Conservation (phyloP, 2,329 filamentous ascomycete species). For the Neofusicoccum umdonicola region DNA sequence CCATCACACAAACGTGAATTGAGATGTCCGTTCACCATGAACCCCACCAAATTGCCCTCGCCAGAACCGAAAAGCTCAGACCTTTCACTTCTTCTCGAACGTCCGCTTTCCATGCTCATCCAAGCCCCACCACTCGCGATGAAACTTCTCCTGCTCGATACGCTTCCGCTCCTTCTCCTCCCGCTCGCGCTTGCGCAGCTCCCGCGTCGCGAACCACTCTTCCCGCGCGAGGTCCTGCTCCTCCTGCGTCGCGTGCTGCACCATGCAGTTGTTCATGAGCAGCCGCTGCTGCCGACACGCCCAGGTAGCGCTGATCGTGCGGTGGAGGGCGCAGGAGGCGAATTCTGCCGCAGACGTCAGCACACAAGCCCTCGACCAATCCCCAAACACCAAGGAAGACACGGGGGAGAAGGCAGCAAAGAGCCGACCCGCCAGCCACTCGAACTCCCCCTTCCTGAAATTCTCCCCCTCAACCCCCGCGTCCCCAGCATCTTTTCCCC, state of each 20-base stretch:
- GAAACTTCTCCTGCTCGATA: slow-evolving; percentile 44
- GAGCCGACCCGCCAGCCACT: too few relatives aligned
- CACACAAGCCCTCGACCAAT: background rate
- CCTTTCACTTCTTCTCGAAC: slow-evolving; percentile 5
- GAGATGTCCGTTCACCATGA: too few relatives aligned
- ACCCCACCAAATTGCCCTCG: too few relatives aligned
- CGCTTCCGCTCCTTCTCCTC: slow-evolving; percentile 54
- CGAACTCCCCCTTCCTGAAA: too few relatives aligned
- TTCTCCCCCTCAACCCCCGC: too few relatives aligned
- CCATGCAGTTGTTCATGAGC: slow-evolving; percentile 93
- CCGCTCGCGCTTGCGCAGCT: slow-evolving; percentile 66
- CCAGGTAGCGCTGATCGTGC: slow-evolving; percentile 85
- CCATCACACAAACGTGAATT: too few relatives aligned
- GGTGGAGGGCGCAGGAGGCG: slow-evolving; percentile 80
- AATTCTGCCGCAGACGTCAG: slow-evolving; percentile 61
- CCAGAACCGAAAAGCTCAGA: background rate
- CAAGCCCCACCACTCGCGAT: slow-evolving; percentile 52
- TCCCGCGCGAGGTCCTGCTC: slow-evolving; percentile 86
- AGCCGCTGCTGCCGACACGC: slow-evolving; percentile 76
- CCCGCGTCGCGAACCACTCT: slow-evolving; percentile 83
- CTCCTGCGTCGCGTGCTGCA: slow-evolving; percentile 74
- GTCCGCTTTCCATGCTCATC: slow-evolving; percentile 36
- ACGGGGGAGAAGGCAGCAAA: too few relatives aligned
- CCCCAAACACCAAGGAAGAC: background rate
- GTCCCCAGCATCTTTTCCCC: too few relatives aligned